Percentiles rank a stretch among this genome's conserved stretches.
phyloP scores from a whole-genome alignment of 805 yeast genomes.

The Clavispora santaluciae region DNA sequence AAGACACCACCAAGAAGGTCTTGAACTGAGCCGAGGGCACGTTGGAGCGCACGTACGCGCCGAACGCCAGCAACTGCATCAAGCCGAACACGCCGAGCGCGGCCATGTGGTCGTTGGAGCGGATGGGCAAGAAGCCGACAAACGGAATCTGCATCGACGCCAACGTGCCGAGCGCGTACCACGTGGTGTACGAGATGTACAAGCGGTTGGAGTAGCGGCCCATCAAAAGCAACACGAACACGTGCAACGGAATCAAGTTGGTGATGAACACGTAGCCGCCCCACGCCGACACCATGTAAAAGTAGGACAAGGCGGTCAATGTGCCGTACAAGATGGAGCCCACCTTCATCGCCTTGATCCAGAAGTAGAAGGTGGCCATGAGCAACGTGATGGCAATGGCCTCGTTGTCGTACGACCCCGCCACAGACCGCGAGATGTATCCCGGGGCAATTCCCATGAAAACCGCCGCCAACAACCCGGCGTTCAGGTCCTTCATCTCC shows the following conservation, averaged over 20 bases:
- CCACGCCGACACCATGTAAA: constrained; percentile 99
- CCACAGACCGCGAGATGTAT: constrained; percentile 95
- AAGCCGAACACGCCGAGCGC: constrained; percentile 96
- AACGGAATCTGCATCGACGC: constrained; percentile 99
- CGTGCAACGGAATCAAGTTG: constrained; percentile 92
- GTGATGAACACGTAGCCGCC: constrained; percentile 99
- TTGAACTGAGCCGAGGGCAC: constrained; percentile 72
- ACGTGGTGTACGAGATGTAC: constrained; percentile 88
- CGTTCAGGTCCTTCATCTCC: constrained; percentile 85
- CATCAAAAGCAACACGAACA: constrained; percentile 85
- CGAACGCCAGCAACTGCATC: constrained; percentile 83
- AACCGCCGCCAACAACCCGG: constrained; percentile 87
- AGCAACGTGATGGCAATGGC: constrained; percentile 95
- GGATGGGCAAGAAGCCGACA: constrained; percentile 94
- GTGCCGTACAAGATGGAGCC: constrained; percentile 87
- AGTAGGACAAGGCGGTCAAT: constrained; percentile 81
- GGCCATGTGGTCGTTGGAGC: constrained; percentile 98
- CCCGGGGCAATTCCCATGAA: constrained; percentile 99
- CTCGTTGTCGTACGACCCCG: constrained; percentile 98
- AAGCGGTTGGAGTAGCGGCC: constrained; percentile 83
- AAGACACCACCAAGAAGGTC: constrained; percentile 57
- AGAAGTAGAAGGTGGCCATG: constrained; percentile 91
- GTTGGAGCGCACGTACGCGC: constrained; percentile 71
- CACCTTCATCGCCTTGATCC: constrained; percentile 90
- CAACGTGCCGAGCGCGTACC: constrained; percentile 96